Percentiles rank a stretch among this genome's conserved stretches.
Evolutionary conservation across 2,329 filamentous ascomycete genomes (phyloP).

Genomic region (Herpotrichia juniperi): DNA sequence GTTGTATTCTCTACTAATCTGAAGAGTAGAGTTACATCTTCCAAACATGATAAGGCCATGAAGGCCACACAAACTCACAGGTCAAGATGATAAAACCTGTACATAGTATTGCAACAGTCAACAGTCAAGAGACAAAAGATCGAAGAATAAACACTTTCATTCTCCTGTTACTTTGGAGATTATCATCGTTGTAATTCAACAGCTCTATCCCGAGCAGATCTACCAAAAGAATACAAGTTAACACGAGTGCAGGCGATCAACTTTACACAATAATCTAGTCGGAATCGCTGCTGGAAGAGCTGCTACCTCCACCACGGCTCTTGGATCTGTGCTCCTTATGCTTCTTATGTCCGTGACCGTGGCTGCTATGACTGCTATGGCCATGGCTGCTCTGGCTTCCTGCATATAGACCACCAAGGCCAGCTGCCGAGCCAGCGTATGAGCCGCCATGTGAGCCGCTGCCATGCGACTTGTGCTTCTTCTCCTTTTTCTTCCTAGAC

Average conservation of each 20-base stretch:
- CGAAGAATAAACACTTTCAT: background rate
- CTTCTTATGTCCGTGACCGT: slow-evolving; percentile 30
- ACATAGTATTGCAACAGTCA: no score
- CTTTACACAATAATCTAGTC: slow-evolving; percentile 27
- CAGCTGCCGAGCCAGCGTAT: slow-evolving; percentile 41
- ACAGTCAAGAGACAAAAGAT: no score
- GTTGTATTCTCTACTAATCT: no score
- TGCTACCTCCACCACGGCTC: slow-evolving; percentile 39
- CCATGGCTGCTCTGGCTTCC: slow-evolving; percentile 26
- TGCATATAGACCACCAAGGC: slow-evolving; percentile 41
- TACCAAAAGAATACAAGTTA: background rate
- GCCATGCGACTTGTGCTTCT: slow-evolving; percentile 44
- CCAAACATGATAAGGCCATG: no score
- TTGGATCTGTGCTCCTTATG: slow-evolving; percentile 38
- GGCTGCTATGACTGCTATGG: slow-evolving; percentile 20
- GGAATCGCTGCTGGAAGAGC: slow-evolving; percentile 43
- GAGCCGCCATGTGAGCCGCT: slow-evolving; percentile 29
- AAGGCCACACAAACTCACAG: no score
- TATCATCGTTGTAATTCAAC: background rate
- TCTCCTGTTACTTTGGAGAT: background rate
- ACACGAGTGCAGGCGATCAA: background rate
- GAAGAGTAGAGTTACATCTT: no score
- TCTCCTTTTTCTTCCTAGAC: slow-evolving; percentile 39
- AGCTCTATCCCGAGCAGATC: background rate
- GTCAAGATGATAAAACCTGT: no score